Percentiles rank a stretch among this genome's conserved stretches.
These are phyloP conservation scores for Warburgia ugandensis DNA, from an alignment of 164 flowering plant genomes.

Conservation along the genomic window DNA sequence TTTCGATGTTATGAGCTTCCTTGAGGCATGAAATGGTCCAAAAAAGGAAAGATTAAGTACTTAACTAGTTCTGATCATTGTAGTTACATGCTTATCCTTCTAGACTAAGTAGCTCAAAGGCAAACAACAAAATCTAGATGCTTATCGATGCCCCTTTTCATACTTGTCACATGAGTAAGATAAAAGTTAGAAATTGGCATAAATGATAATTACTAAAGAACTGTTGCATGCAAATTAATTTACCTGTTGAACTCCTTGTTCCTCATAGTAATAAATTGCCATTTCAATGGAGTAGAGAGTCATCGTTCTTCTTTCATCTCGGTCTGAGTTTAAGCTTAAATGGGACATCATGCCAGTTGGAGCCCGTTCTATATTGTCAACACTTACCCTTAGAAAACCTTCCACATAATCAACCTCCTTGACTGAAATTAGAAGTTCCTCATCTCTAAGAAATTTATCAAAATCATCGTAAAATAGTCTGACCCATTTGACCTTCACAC, in stretches of 20 bases:
- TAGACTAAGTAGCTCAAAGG: too few relatives aligned
- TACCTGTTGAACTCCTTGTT: slow-evolving; percentile 1
- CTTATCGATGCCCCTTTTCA: too few relatives aligned
- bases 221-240: background rate
- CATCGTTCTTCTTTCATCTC: background rate
- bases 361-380: background rate
- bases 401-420: slow-evolving; percentile 12
- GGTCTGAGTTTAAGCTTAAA: background rate
- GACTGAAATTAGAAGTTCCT: slow-evolving; percentile 12
- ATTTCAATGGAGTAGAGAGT: slow-evolving; percentile 5
- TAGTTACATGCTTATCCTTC: too few relatives aligned
- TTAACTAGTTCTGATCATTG: too few relatives aligned
- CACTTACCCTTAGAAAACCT: slow-evolving; percentile 5
- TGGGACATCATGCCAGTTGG: background rate
- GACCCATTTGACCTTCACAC: slow-evolving; percentile 10
- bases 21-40: background rate
- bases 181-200: too few relatives aligned
- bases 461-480: slow-evolving; percentile 9
- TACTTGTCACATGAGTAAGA: too few relatives aligned
- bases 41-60: background rate
- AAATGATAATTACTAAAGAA: too few relatives aligned
- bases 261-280: slow-evolving; percentile 8
- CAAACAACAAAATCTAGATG: too few relatives aligned
- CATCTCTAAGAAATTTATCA: slow-evolving; percentile 6
- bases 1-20: background rate